Conservation (phyloP, 2,329 filamentous ascomycete species). For the Thelonectria discophora region DNA sequence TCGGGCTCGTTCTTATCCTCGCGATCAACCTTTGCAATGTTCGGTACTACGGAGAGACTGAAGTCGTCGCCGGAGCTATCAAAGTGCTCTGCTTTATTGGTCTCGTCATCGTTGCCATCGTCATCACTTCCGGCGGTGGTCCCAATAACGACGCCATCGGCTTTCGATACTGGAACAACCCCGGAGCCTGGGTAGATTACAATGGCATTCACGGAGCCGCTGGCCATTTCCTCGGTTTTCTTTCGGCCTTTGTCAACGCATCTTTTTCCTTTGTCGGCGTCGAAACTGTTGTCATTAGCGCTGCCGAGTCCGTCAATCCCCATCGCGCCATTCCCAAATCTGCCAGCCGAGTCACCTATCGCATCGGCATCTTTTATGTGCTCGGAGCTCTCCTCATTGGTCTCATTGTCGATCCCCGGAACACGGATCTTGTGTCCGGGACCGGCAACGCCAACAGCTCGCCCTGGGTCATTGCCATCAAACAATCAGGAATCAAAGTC, state of each 20-base stretch:
- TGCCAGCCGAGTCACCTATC: conserved; percentile 65
- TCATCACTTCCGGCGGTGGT: conserved; percentile 66
- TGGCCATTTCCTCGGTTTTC: conserved; percentile 65
- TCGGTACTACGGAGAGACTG: conserved; percentile 67
- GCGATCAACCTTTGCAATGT: conserved; percentile 66
- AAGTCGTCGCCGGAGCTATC: conserved; percentile 68
- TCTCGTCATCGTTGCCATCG: conserved; percentile 63
- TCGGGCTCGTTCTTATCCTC: conserved; percentile 64
- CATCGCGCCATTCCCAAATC: conserved; percentile 71
- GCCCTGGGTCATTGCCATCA: conserved; percentile 76
- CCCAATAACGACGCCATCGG: conserved; percentile 58
- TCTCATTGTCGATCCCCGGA: conserved; percentile 69
- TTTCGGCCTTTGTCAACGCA: conserved; percentile 61
- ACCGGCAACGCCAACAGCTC: conserved; percentile 59
- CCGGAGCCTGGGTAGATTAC: conserved; percentile 59
- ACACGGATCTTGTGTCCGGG: conserved; percentile 61
- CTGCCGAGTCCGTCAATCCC: conserved; percentile 69
- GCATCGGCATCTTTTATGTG: conserved; percentile 69
- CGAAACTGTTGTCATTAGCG: conserved; percentile 59
- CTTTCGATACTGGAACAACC: conserved; percentile 51
- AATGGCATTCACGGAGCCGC: conserved; percentile 52
- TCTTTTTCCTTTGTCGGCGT: conserved; percentile 63
- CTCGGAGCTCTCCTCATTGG: conserved; percentile 66
- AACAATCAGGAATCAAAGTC: conserved; percentile 68
- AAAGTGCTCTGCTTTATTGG: conserved; percentile 68